Conservation (phyloP, 1,284 basidiomycete species). For the Malassezia cuniculi region DNA sequence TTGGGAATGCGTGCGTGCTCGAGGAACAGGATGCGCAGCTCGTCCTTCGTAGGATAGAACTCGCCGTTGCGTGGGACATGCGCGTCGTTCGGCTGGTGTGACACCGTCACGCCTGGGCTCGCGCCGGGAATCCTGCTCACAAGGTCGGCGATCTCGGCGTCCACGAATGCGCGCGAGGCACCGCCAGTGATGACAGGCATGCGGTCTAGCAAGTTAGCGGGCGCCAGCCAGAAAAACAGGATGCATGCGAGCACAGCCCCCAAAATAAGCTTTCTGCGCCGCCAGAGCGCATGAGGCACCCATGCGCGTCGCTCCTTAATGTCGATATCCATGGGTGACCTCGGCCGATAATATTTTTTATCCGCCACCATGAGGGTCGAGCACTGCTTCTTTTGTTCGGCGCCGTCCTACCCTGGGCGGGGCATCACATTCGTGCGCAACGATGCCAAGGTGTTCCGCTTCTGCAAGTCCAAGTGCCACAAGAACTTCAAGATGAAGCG, state of each 20-base stretch:
- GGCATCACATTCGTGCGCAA: slow-evolving; percentile 45
- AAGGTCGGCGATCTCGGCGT: slow-evolving; percentile 2
- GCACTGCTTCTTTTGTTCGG: slow-evolving; percentile 59
- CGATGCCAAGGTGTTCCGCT: slow-evolving; percentile 39
- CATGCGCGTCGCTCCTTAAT: too few species aligned
- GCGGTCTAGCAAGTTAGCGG: too few species aligned
- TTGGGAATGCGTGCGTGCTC: slow-evolving; percentile 1
- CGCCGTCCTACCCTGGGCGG: slow-evolving; percentile 85
- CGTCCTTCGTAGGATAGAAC: slow-evolving; percentile 5
- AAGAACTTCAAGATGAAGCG: slow-evolving; percentile 78
- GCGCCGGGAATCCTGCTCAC: slow-evolving; percentile 8
- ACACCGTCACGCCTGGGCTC: not conserved
- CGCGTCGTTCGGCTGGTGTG: too few species aligned
- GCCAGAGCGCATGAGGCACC: too few species aligned
- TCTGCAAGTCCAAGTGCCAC: slow-evolving; percentile 45
- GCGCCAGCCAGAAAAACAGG: not conserved
- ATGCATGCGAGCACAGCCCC: not conserved
- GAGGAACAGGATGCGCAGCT: slow-evolving; percentile 6
- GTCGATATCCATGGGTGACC: too few species aligned
- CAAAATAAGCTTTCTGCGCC: too few species aligned
- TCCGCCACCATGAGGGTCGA: slow-evolving; percentile 45
- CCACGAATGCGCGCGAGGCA: not conserved
- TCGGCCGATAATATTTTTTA: too few species aligned
- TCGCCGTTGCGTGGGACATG: slow-evolving; percentile 4
- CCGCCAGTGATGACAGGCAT: too few species aligned